Evolutionary conservation across 305 asterid genomes (phyloP).

Genomic region (Striga hermonthica): DNA sequence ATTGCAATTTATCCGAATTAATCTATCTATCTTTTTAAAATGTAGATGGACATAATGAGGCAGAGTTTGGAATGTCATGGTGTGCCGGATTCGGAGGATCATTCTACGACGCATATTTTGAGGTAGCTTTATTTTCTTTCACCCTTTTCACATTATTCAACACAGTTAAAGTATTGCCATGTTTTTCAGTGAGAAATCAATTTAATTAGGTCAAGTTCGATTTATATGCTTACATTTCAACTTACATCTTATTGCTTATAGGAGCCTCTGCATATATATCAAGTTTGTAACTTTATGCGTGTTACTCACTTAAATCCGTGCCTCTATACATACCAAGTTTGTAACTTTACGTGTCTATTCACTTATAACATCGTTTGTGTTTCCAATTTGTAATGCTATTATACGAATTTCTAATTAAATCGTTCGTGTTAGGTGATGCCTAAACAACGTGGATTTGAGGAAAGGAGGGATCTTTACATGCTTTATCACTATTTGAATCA

Average conservation of each 20-base stretch:
- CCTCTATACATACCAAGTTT: too few species aligned
- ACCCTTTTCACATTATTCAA: neutral
- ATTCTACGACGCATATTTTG: slow-evolving; percentile 82
- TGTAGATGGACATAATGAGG: slow-evolving; percentile 92
- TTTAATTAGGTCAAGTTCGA: too few species aligned
- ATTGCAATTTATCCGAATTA: too few species aligned
- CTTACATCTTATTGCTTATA: too few species aligned
- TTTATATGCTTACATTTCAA: too few species aligned
- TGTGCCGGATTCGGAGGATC: slow-evolving; percentile 94
- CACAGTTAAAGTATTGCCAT: too few species aligned
- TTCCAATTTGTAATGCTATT: neutral
- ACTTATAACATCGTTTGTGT: neutral
- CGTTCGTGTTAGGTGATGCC: slow-evolving; percentile 78
- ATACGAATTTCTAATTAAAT: too few species aligned
- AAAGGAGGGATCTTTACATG: slow-evolving; percentile 74
- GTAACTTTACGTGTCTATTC: neutral
- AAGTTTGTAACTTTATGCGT: too few species aligned
- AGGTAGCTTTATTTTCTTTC: slow-evolving; percentile 45
- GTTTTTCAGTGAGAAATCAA: too few species aligned
- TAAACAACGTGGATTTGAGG: slow-evolving; percentile 65
- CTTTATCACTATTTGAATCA: slow-evolving; percentile 92
- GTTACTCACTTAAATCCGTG: too few species aligned
- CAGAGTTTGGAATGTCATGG: slow-evolving; percentile 99
- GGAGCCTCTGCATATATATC: too few species aligned
- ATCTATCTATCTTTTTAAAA: neutral